Percentiles rank a stretch among this genome's conserved stretches.
These are phyloP conservation scores for Aspergillus uvarum DNA, from an alignment of 2,329 filamentous ascomycete genomes.

Conservation along the genomic window DNA sequence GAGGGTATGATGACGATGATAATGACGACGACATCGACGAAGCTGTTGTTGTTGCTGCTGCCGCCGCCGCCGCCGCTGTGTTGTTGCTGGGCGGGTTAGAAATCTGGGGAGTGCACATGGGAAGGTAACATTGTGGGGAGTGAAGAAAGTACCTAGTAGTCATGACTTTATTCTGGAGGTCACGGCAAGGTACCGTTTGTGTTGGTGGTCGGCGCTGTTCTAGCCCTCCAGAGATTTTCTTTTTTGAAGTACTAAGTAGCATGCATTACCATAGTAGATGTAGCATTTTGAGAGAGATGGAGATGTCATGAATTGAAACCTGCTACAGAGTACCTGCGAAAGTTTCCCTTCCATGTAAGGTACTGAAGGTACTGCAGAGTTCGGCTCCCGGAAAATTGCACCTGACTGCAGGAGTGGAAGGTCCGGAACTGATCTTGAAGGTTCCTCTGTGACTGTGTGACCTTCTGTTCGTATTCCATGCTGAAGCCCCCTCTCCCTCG, in stretches of 20 bases:
- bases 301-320: not conserved
- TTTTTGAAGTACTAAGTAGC: not conserved
- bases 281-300: not conserved
- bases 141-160: not conserved
- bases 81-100: not conserved
- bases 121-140: not conserved
- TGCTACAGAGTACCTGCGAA: not conserved
- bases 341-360: constrained; percentile 2
- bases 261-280: not conserved
- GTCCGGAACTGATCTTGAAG: not conserved
- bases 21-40: not conserved
- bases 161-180: not conserved
- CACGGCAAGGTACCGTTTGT: not conserved
- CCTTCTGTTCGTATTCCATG: constrained; percentile 8
- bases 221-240: not conserved
- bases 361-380: constrained; percentile 10
- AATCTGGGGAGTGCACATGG: not conserved
- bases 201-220: not conserved
- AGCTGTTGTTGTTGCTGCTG: not conserved
- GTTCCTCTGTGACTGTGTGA: constrained; percentile 4
- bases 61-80: not conserved
- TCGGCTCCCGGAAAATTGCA: constrained; percentile 16
- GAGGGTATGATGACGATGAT: not conserved
- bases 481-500: not conserved
- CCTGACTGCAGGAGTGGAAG: constrained; percentile 11